Evolutionary conservation across 345 rosid genomes (phyloP).

Genomic region (Gynandropsis gynandra): DNA sequence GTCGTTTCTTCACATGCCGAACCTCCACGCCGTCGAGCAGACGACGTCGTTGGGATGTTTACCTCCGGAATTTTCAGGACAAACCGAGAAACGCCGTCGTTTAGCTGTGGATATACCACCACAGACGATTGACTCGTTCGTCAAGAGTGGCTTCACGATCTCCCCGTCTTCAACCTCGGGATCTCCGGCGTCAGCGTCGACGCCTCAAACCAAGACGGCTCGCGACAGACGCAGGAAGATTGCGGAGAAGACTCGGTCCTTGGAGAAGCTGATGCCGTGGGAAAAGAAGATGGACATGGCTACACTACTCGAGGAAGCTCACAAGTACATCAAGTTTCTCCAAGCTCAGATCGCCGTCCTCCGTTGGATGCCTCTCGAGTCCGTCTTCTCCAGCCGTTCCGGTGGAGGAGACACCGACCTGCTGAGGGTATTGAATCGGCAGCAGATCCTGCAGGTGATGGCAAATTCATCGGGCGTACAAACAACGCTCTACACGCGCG

Average conservation of each 20-base stretch:
- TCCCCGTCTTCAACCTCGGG: slow-evolving; percentile 1
- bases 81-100: slow-evolving; percentile 6
- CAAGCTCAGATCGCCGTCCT: slow-evolving; percentile 48
- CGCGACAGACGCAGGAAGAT: slow-evolving; percentile 27
- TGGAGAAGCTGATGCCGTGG: slow-evolving; percentile 62
- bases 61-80: slow-evolving; percentile 5
- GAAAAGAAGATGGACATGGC: slow-evolving; percentile 45
- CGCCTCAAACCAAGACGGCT: not conserved
- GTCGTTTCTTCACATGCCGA: slow-evolving; percentile 23
- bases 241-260: slow-evolving; percentile 36
- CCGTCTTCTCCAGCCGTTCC: slow-evolving; percentile 10
- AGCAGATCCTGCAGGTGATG: slow-evolving; percentile 41
- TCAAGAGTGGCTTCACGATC: slow-evolving; percentile 7
- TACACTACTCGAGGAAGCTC: slow-evolving; percentile 46
- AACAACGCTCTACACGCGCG: slow-evolving; percentile 34
- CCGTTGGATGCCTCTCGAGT: slow-evolving; percentile 40
- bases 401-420: slow-evolving; percentile 4
- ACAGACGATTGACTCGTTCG: not conserved
- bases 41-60: not conserved
- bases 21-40: slow-evolving; percentile 18
- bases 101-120: not conserved
- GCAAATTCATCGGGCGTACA: slow-evolving; percentile 43
- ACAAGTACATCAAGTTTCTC: slow-evolving; percentile 48
- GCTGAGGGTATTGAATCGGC: slow-evolving; percentile 33
- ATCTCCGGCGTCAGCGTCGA: not conserved